Conservation (phyloP, 1,284 basidiomycete genomes). For the Moniliophthora roreri region DNA sequence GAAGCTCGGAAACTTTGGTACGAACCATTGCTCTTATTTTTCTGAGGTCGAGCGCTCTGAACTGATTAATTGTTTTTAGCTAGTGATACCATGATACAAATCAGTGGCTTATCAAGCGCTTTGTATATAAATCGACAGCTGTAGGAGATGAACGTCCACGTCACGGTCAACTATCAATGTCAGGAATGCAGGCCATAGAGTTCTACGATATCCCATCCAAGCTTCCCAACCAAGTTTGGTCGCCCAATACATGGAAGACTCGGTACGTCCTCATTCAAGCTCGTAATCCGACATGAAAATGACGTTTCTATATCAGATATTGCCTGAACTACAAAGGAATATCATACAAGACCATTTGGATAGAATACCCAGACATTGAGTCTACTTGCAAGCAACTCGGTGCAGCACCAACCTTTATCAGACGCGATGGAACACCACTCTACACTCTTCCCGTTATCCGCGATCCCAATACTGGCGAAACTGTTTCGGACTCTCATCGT, state of each 20-base stretch:
- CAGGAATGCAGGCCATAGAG: background rate
- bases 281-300: no score
- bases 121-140: no score
- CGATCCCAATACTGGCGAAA: slow-evolving; percentile 32
- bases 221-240: slow-evolving; percentile 17
- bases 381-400: slow-evolving; percentile 27
- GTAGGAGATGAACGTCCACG: no score
- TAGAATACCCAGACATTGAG: slow-evolving; percentile 41
- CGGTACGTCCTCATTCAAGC: slow-evolving; percentile 19
- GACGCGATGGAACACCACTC: slow-evolving; percentile 24
- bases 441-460: no score
- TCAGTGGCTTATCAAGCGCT: no score
- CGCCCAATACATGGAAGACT: slow-evolving; percentile 23
- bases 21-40: no score
- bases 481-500: slow-evolving; percentile 22
- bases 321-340: slow-evolving; percentile 40
- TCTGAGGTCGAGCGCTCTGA: no score
- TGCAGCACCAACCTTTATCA: slow-evolving; percentile 27
- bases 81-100: no score
- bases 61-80: no score
- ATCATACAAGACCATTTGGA: slow-evolving; percentile 39
- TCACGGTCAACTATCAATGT: slow-evolving; percentile 10
- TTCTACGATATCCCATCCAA: slow-evolving; percentile 25
- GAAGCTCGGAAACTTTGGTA: no score
- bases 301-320: no score